Evolutionary conservation across 306 rosid species (phyloP), one percentile per base, ranked within the genome.

Genomic region (Oxytropis ochrocephala): DNA sequence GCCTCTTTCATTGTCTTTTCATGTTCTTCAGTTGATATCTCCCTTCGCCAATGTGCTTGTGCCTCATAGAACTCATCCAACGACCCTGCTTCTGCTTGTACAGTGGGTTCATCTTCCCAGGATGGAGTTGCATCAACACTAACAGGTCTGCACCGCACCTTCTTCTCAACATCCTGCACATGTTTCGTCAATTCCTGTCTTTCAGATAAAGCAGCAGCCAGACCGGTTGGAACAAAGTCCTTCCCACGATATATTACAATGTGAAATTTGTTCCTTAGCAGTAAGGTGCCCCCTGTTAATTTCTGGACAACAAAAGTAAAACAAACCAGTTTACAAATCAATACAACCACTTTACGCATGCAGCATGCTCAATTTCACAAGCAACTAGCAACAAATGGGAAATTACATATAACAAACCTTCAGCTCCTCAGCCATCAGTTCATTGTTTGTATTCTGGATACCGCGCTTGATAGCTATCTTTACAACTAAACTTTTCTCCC

Each of bases 401-500:
- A 46, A 70, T 16, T 53, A 33, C 30, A 72, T 19, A 78, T 29
- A 78, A 78, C 89, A 27, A 33, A 95, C 99, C 95, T 82, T 84
- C 46, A 95, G 42, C 79, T 95, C 99, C 49, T 87, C 87, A 54
- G 99, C 97, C 99, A 95, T 95, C 51, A 95, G 80, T 80, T 91
- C 88, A 74, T 91, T 95, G 85, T 95, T 95, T 58, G 99, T 95
- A 80, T 95, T 95, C 86, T 87, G 95, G 79, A 91, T 82, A 54
- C 99, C 99, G 57, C 95, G 88, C 85, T 91, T 95, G 73, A 95
- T 91, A 51, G 96, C 99, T 78, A 95, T 85, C 83, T 95, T 95
- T 2, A 71, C 97, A 10, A 91, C 96, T 59, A 86, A 67, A 80
- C 97, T 94, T 75, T 87, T 85, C 85, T 91, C 99, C 99, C 99